A percentile compares a stretch with the other conserved stretches of the same genome.
phyloP scores from a whole-genome alignment of 108 stramenopile species.

The Skeletonema grethae region DNA sequence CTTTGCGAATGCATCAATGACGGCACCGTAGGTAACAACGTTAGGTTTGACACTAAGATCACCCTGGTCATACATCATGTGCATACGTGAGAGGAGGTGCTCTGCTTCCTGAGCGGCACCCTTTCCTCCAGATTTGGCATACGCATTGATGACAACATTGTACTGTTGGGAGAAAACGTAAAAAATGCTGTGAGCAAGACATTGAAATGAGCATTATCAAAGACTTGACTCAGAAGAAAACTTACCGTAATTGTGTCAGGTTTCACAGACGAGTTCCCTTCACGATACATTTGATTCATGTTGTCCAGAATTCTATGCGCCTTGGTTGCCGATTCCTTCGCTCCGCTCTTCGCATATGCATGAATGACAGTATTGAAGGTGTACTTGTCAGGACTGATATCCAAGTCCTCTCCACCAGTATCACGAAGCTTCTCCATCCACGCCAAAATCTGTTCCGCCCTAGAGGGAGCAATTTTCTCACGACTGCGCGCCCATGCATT shows the following conservation, averaged over 20 bases:
- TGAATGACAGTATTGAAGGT: conserved; percentile 83
- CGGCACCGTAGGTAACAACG: conserved; percentile 70
- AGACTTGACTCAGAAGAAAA: neutral
- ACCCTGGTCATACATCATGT: conserved; percentile 61
- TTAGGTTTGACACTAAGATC: conserved; percentile 67
- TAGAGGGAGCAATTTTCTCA: conserved; percentile 72
- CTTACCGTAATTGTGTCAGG: conserved; percentile 50
- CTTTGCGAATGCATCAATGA: conserved; percentile 86
- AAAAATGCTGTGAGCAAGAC: neutral
- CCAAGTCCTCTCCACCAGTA: conserved; percentile 47
- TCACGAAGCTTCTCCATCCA: conserved; percentile 82
- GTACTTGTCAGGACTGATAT: conserved; percentile 78
- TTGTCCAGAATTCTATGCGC: conserved; percentile 76
- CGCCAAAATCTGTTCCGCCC: conserved; percentile 80
- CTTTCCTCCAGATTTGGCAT: conserved; percentile 65
- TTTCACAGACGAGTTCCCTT: conserved; percentile 57
- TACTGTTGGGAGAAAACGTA: conserved; percentile 16
- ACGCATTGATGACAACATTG: conserved; percentile 67
- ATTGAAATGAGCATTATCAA: neutral
- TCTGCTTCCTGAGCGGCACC: conserved; percentile 60
- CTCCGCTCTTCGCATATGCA: conserved; percentile 68
- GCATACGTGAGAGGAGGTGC: conserved; percentile 61
- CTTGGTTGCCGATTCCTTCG: conserved; percentile 64
- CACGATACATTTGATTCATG: conserved; percentile 61
- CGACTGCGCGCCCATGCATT: conserved; percentile 83